A percentile compares a stretch with the other conserved stretches of the same genome.
Evolutionary conservation across 768 basidiomycete genomes (phyloP).

Genomic region (Collybiopsis confluens): DNA sequence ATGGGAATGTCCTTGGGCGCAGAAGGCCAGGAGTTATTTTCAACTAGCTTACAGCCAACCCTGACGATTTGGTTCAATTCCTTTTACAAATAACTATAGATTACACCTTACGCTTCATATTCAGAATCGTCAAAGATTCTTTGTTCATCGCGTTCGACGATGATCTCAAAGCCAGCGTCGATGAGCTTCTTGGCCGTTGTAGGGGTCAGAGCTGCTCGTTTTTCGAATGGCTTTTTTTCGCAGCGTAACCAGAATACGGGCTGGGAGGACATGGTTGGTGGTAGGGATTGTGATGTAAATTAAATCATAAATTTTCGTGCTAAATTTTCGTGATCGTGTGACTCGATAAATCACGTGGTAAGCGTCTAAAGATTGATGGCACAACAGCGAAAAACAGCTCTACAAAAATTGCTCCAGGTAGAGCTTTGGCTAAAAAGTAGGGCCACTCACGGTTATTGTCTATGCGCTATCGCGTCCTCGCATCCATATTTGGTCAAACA

Average conservation of each 20-base stretch:
- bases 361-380: too few relatives aligned
- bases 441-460: too few relatives aligned
- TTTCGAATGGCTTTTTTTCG: slow-evolving; percentile 95
- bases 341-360: too few relatives aligned
- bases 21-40: slow-evolving; percentile 83
- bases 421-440: too few relatives aligned
- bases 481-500: too few relatives aligned
- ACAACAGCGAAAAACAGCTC: too few relatives aligned
- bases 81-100: not conserved
- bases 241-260: slow-evolving; percentile 86
- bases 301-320: too few relatives aligned
- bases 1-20: slow-evolving; percentile 76
- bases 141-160: slow-evolving; percentile 90
- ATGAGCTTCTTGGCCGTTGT: slow-evolving; percentile 85
- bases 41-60: slow-evolving; percentile 84
- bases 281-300: not conserved
- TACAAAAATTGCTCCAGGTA: too few relatives aligned
- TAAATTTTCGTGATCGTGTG: too few relatives aligned
- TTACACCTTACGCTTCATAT: slow-evolving; percentile 81
- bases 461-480: too few relatives aligned
- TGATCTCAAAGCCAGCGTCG: slow-evolving; percentile 85
- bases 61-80: slow-evolving; percentile 35
- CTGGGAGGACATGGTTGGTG: slow-evolving; percentile 15
- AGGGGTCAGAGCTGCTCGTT: slow-evolving; percentile 89
- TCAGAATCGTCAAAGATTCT: slow-evolving; percentile 92